phyloP scores from a whole-genome alignment of 768 basidiomycete genomes.

The Kwoniella shandongensis region DNA sequence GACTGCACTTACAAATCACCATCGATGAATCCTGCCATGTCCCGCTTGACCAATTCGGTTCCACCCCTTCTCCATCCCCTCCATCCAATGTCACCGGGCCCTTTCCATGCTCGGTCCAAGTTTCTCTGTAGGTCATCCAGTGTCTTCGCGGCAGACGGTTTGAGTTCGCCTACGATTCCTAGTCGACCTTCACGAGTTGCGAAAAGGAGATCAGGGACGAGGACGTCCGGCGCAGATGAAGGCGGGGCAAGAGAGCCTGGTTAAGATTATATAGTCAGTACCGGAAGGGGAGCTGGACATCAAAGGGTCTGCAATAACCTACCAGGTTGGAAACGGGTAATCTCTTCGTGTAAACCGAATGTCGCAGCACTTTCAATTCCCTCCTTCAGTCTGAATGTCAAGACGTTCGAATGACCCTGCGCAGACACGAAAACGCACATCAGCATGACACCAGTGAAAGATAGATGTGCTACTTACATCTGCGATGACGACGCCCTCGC shows the following conservation, averaged over 20 bases:
- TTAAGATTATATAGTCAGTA: not conserved
- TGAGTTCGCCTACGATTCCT: constrained; percentile 50
- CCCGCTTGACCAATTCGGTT: constrained; percentile 32
- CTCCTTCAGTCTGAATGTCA: constrained; percentile 47
- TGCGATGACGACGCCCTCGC: constrained; percentile 43
- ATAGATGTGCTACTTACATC: constrained; percentile 40
- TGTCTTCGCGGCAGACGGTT: constrained; percentile 25
- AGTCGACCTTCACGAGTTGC: constrained; percentile 46
- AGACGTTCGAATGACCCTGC: constrained; percentile 47
- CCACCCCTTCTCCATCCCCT: constrained; percentile 31
- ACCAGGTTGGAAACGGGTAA: constrained; percentile 43
- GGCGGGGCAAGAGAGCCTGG: constrained; percentile 45
- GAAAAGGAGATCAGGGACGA: constrained; percentile 45
- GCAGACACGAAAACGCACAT: not conserved
- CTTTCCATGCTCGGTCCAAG: constrained; percentile 36
- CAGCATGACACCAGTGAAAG: not conserved
- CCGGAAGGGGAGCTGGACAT: not conserved
- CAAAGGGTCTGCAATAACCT: constrained; percentile 1
- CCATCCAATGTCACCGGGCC: constrained; percentile 42
- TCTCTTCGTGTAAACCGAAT: constrained; percentile 50
- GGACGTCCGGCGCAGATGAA: constrained; percentile 25
- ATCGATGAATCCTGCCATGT: constrained; percentile 50
- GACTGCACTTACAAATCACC: constrained; percentile 48
- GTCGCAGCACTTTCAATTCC: constrained; percentile 45
- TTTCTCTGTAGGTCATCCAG: constrained; percentile 50